Percentiles rank a stretch among this genome's conserved stretches.
These are phyloP conservation scores for Penicillium sp. DNA, from an alignment of 2,329 filamentous ascomycete species.

Conservation along the genomic window DNA sequence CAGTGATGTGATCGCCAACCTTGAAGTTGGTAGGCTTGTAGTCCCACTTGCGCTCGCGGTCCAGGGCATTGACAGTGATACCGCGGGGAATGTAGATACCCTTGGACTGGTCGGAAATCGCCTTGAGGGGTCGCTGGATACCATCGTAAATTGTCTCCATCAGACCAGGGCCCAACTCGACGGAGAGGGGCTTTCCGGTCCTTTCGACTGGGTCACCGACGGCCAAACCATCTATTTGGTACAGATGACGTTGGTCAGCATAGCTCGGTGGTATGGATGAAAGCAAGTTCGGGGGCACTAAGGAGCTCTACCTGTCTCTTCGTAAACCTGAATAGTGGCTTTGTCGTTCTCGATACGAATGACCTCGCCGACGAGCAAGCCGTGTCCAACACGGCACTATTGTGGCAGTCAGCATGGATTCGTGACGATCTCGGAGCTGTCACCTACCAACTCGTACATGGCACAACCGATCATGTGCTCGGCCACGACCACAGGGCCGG, in stretches of 20 bases:
- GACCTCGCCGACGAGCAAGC: slow-evolving; percentile 91
- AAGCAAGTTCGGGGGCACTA: slow-evolving; percentile 5
- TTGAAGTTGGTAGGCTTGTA: slow-evolving; percentile 84
- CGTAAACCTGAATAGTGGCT: slow-evolving; percentile 97
- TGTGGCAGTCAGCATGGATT: slow-evolving; percentile 5
- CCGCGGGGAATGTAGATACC: slow-evolving; percentile 98
- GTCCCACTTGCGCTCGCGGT: slow-evolving; percentile 93
- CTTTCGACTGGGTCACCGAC: slow-evolving; percentile 90
- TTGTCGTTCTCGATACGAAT: slow-evolving; percentile 96
- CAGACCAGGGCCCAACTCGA: slow-evolving; percentile 93
- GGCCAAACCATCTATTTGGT: slow-evolving; percentile 73
- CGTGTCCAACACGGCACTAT: slow-evolving; percentile 87
- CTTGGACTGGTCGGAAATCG: slow-evolving; percentile 73
- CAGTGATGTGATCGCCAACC: slow-evolving; percentile 94
- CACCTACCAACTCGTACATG: slow-evolving; percentile 94
- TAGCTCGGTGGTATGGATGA: slow-evolving; percentile 7
- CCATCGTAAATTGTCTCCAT: slow-evolving; percentile 99
- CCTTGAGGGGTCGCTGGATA: slow-evolving; percentile 91
- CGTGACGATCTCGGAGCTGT: slow-evolving; percentile 8
- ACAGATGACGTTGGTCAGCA: slow-evolving; percentile 9
- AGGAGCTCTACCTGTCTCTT: slow-evolving; percentile 76
- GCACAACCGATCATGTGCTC: slow-evolving; percentile 99
- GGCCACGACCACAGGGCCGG: slow-evolving; percentile 88
- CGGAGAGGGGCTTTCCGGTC: slow-evolving; percentile 93
- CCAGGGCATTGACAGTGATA: slow-evolving; percentile 81